A percentile compares a stretch with the other conserved stretches of the same genome.
Conservation (phyloP, 768 basidiomycete species). For the Psilocybe tampanensis region DNA sequence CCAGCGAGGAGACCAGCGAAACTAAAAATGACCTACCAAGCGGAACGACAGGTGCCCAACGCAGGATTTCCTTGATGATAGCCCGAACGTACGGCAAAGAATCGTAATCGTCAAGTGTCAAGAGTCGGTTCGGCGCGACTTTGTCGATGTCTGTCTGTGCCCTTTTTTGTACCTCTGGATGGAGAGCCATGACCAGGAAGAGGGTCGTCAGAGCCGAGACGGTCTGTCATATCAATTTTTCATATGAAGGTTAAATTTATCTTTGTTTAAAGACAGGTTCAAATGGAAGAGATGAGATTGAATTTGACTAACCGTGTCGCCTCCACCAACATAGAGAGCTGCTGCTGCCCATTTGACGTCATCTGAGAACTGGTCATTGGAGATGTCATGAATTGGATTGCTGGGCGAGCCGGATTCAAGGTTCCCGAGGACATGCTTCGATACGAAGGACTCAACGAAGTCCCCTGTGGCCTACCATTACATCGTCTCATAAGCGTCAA, state of each 20-base stretch:
- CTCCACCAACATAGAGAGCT: constrained; percentile 36
- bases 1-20: too few species aligned
- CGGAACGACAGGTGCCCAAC: constrained; percentile 36
- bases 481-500: background rate
- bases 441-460: constrained; percentile 4
- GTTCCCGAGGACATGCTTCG: background rate
- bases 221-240: constrained; percentile 35
- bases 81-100: constrained; percentile 38
- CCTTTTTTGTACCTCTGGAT: constrained; percentile 39
- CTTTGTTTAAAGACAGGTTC: too few species aligned
- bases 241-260: too few species aligned
- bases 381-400: background rate
- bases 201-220: constrained; percentile 37
- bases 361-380: constrained; percentile 27
- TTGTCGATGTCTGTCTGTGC: constrained; percentile 43
- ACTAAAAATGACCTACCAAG: constrained; percentile 19
- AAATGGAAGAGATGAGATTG: too few species aligned
- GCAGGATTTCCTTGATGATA: constrained; percentile 39
- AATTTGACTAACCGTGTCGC: constrained; percentile 35
- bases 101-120: constrained; percentile 33
- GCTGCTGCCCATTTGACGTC: constrained; percentile 30
- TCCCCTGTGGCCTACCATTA: constrained; percentile 6
- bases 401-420: background rate
- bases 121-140: constrained; percentile 34
- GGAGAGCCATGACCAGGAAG: constrained; percentile 36